Base-by-base conservation (phyloP, 345 rosid species). In the Noccaea bulbosa region DNA sequence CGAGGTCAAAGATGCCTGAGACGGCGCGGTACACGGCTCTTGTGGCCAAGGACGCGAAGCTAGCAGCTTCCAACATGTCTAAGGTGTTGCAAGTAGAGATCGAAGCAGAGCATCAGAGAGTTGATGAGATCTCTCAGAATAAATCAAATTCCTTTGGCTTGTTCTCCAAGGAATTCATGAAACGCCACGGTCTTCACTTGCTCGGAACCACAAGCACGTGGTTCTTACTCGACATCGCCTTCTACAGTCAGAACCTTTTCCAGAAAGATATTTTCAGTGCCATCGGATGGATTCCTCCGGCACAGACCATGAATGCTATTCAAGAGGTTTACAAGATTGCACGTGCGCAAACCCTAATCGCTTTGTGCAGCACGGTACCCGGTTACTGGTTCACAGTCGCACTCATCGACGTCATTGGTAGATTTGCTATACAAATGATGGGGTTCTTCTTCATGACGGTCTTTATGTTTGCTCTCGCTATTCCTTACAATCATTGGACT, bases 381-480 rank as follows among this genome's bases (percentile, higher is more conserved):
- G 97, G 97, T 22, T 91, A 91, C 78, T 88, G 97, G 97, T 88
- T 88, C 64, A 91, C 97, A 0, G 97, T 91, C 0, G 79, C 81
- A 0, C 56, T 91, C 4, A 91, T 88, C 1, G 95, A 91, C 40
- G 69, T 5, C 53, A 87, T 91, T 0, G 97, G 93, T 39, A 76
- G 97, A 67, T 91, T 91, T 32, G 74, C 87, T 33, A 88, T 91
- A 62, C 97, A 91, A 38, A 44, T 91, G 86, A 88, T 88, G 86
- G 95, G 95, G 6, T 91, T 91, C 83, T 85, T 88, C 86, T 85
- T 91, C 83, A 91, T 91, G 97, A 91, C 95, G 8, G 92, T 88
- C 8, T 91, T 91, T 45, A 91, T 91, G 95, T 91, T 91, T 35
- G 95, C 93, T 5, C 65, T 89, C 3, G 93, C 97, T 8, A 89